Evolutionary conservation across 1,284 basidiomycete genomes (phyloP), one percentile per base, ranked within the genome.

Genomic region (Ceratobasidium sp.): DNA sequence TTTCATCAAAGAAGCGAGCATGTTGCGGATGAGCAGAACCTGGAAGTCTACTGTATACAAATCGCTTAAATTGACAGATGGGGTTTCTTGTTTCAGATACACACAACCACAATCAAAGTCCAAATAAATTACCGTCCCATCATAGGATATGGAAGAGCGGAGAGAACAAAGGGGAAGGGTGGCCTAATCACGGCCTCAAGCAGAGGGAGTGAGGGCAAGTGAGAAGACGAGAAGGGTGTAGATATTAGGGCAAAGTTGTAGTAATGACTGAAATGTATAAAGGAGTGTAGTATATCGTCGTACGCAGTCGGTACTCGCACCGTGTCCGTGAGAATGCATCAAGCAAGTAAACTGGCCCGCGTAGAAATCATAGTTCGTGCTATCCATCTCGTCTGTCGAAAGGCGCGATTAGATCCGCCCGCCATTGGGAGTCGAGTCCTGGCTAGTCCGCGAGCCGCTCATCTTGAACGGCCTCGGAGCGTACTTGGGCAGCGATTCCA

Each of bases 401-500:
- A 44, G 53, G 26, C 26, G 39, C 15, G 15, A n/a, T 53, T 26
- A 46, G 46, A 63, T 63, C 49, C 66, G 66, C 10, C 28, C 39
- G 10, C 26, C 60, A 4, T 18, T 60, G 26, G 12, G 33, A 3
- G 53, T 55, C 64, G 33, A 55, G 3, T 73, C 71, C 2, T 39
- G 44, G 42, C 71, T 60, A 1, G 40, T 28, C 23, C 58, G 40
- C 26, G n/a, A 33, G 39, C 60, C 26, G 42, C n/a, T 63, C 55
- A 76, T 46, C 49, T 33, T 23, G 28, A 76, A 33, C 13, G 60
- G 61, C 26, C 33, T 28, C 23, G 83, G 81, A 13, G 85, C 86
- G 80, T 91, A 91, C 55, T 89, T 86, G 0, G 91, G 89, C 40
- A 92, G 86, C 3, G 91, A 88, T 83, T 92, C 91, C 39, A 87